A percentile compares a stretch with the other conserved stretches of the same genome.
Evolutionary conservation across 2,329 filamentous ascomycete species (phyloP).

Genomic region (Exophiala alcalophila): DNA sequence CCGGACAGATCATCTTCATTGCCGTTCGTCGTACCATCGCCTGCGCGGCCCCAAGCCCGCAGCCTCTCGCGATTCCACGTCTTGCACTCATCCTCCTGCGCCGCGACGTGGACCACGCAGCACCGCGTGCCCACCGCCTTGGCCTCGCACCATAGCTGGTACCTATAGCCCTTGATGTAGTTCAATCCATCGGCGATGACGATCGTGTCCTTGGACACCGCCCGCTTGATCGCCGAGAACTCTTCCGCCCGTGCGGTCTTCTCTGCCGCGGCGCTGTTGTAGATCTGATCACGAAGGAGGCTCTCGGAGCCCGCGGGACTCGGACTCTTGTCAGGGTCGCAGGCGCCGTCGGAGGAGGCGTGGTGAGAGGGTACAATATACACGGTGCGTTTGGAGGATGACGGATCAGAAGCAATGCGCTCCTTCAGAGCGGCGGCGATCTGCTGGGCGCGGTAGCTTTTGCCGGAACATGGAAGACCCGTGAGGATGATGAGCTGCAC

Average conservation of each 20-base stretch:
- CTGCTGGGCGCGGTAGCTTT: slow-evolving; percentile 59
- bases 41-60: slow-evolving; percentile 17
- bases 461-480: slow-evolving; percentile 62
- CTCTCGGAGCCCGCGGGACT: slow-evolving; percentile 55
- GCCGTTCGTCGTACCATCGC: background rate
- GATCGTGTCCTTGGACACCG: slow-evolving; percentile 56
- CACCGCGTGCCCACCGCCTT: slow-evolving; percentile 61
- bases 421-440: slow-evolving; percentile 50
- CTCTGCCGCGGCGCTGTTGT: slow-evolving; percentile 40
- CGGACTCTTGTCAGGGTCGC: slow-evolving; percentile 31
- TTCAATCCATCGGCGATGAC: slow-evolving; percentile 64
- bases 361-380: slow-evolving; percentile 52
- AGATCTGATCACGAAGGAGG: slow-evolving; percentile 27
- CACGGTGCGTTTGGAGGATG: slow-evolving; percentile 39
- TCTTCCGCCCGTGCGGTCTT: slow-evolving; percentile 63
- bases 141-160: slow-evolving; percentile 65
- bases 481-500: slow-evolving; percentile 59
- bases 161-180: slow-evolving; percentile 67
- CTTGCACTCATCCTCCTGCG: slow-evolving; percentile 29
- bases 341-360: slow-evolving; percentile 42
- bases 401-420: slow-evolving; percentile 35
- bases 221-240: slow-evolving; percentile 60
- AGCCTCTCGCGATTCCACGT: slow-evolving; percentile 29
- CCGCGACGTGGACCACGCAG: slow-evolving; percentile 53
- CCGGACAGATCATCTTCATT: background rate